These are phyloP conservation scores for Cryptosporidium xiaoi DNA, from an alignment of 169 alveolate species.

Conservation along the genomic window DNA sequence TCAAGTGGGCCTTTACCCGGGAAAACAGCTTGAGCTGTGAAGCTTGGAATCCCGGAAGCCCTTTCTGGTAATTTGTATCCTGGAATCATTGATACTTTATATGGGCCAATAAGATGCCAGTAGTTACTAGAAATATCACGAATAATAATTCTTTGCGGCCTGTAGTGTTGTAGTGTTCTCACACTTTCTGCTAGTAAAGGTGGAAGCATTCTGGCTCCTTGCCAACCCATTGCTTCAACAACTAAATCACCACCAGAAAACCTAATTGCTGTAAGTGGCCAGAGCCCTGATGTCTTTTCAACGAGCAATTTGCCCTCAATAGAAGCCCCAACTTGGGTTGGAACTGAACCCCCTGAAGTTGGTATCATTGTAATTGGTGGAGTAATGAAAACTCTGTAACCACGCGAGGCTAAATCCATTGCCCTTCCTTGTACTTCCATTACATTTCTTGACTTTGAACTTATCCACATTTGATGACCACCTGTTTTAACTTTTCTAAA, in stretches of 20 bases:
- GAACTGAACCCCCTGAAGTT: constrained; percentile 5
- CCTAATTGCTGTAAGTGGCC: constrained; percentile 62
- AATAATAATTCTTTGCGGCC: constrained; percentile 66
- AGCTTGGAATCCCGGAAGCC: constrained; percentile 32
- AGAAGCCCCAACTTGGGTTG: constrained; percentile 1
- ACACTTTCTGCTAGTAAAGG: constrained; percentile 65
- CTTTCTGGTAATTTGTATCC: constrained; percentile 45
- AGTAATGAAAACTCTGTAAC: constrained; percentile 56
- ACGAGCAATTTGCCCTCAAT: constrained; percentile 55
- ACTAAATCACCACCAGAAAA: constrained; percentile 60
- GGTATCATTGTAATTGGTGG: constrained; percentile 70
- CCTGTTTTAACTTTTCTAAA: constrained; percentile 67
- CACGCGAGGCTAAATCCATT: constrained; percentile 52
- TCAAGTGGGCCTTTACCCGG: constrained; percentile 65
- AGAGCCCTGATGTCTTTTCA: constrained; percentile 32
- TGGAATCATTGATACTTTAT: constrained; percentile 43
- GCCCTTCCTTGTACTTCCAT: constrained; percentile 73
- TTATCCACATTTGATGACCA: constrained; percentile 72
- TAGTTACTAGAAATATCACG: constrained; percentile 14
- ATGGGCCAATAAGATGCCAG: constrained; percentile 67
- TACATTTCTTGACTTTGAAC: constrained; percentile 36
- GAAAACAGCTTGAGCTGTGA: constrained; percentile 27
- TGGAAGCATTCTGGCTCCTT: constrained; percentile 64
- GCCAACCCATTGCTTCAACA: constrained; percentile 73
- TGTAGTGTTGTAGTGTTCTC: constrained; percentile 13